Conservation (phyloP, 2,329 filamentous ascomycete genomes). For the Elsinoe fawcettii region DNA sequence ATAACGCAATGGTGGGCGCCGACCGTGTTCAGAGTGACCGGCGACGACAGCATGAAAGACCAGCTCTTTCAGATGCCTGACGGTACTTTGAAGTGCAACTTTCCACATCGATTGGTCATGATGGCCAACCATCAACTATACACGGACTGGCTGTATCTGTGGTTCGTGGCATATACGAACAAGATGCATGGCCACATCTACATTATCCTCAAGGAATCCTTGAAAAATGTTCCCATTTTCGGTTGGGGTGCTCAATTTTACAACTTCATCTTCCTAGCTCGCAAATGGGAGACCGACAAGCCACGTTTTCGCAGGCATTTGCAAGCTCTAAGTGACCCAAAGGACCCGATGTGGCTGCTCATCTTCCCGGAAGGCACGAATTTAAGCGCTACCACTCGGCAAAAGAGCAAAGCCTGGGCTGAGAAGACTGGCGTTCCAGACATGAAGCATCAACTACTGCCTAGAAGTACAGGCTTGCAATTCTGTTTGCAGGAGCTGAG, state of each 20-base stretch:
- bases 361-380: slow-evolving; percentile 84
- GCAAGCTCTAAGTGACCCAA: slow-evolving; percentile 56
- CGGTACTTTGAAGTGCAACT: slow-evolving; percentile 65
- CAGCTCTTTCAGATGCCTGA: slow-evolving; percentile 62
- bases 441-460: slow-evolving; percentile 61
- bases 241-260: slow-evolving; percentile 75
- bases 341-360: slow-evolving; percentile 78
- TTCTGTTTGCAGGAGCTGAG: slow-evolving; percentile 69
- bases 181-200: slow-evolving; percentile 75
- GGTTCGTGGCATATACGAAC: slow-evolving; percentile 76
- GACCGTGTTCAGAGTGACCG: slow-evolving; percentile 70
- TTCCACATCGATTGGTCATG: slow-evolving; percentile 72
- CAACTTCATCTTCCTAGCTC: slow-evolving; percentile 78
- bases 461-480: slow-evolving; percentile 67
- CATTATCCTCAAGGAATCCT: slow-evolving; percentile 82
- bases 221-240: slow-evolving; percentile 70
- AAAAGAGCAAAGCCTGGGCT: slow-evolving; percentile 65
- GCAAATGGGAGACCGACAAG: slow-evolving; percentile 74
- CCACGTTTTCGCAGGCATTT: slow-evolving; percentile 64
- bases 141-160: slow-evolving; percentile 80
- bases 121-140: slow-evolving; percentile 89
- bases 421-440: slow-evolving; percentile 63
- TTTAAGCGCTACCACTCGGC: slow-evolving; percentile 60
- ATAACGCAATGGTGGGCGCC: slow-evolving; percentile 83
- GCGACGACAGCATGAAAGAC: slow-evolving; percentile 68